Conservation (phyloP, 345 rosid species). For the Triadica sebifera region DNA sequence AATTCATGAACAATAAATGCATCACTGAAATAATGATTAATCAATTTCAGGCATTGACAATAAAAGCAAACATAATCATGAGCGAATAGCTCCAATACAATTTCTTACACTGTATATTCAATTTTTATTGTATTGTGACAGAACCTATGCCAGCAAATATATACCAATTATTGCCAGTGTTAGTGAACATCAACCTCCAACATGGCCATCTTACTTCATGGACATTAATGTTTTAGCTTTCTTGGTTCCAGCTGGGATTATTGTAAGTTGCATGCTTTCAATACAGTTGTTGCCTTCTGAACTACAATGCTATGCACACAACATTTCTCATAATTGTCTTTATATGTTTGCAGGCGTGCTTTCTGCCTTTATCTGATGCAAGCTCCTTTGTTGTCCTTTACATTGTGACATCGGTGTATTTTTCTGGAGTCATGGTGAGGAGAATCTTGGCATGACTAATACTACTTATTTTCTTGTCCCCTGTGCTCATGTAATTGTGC, state of each 20-base stretch:
- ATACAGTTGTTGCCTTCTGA: conserved; percentile 1
- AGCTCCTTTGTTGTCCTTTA: conserved; percentile 91
- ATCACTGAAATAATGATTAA: not conserved
- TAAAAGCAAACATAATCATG: not conserved
- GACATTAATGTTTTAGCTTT: conserved; percentile 99
- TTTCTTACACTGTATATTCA: conserved; percentile 6
- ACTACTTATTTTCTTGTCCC: not conserved
- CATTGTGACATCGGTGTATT: conserved; percentile 90
- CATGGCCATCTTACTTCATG: conserved; percentile 99
- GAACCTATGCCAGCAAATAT: conserved; percentile 97
- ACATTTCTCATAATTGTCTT: conserved; percentile 20
- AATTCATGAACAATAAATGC: not conserved
- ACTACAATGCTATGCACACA: conserved; percentile 1
- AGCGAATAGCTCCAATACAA: not conserved
- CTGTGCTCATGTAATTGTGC: not conserved
- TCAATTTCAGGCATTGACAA: not conserved
- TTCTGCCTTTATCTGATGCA: conserved; percentile 93
- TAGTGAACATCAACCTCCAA: conserved; percentile 99
- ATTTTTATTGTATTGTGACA: conserved; percentile 34
- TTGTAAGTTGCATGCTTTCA: conserved; percentile 53
- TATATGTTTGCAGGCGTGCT: conserved; percentile 79
- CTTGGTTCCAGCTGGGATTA: conserved; percentile 98
- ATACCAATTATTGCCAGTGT: conserved; percentile 99
- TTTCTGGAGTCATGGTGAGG: conserved; percentile 99
- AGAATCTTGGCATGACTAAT: not conserved